Conservation (phyloP, 2,329 filamentous ascomycete genomes). For the Exophiala xenobiotica region DNA sequence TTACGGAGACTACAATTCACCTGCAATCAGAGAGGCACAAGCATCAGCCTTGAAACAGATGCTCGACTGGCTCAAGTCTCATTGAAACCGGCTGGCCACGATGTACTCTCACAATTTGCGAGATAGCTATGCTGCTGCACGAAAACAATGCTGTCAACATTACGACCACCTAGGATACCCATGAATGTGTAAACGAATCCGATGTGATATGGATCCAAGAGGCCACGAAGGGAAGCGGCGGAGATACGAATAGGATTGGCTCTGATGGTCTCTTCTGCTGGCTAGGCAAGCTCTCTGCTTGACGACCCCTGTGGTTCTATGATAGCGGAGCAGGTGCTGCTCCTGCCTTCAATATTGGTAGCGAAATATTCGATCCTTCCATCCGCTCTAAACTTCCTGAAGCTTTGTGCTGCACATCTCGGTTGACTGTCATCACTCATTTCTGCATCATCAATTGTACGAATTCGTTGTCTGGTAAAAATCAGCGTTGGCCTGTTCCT, state of each 20-base stretch:
- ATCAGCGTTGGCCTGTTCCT: constrained; percentile 26
- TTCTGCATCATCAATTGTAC: constrained; percentile 97
- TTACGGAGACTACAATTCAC: constrained; percentile 30
- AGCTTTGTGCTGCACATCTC: constrained; percentile 4
- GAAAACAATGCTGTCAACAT: neutral
- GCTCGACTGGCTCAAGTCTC: constrained; percentile 27
- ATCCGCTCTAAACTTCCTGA: constrained; percentile 7
- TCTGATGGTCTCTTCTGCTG: neutral
- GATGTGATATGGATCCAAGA: too few species aligned
- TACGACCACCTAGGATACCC: neutral
- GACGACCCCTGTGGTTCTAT: constrained; percentile 4
- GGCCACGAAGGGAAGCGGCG: neutral
- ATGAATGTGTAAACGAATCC: too few species aligned
- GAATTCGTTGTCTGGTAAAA: constrained; percentile 75
- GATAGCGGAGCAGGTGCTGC: constrained; percentile 6
- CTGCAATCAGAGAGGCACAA: constrained; percentile 28
- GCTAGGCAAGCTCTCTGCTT: constrained; percentile 6
- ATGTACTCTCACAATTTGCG: neutral
- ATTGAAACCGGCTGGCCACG: constrained; percentile 6
- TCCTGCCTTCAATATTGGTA: neutral
- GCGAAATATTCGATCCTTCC: constrained; percentile 2
- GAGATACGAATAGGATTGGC: neutral
- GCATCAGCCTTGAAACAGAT: constrained; percentile 30
- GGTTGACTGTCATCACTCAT: constrained; percentile 49
- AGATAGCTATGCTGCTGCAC: neutral